phyloP scores from a whole-genome alignment of 225 moss, liverwort and hornwort species.

The Sphagnum contortum region DNA sequence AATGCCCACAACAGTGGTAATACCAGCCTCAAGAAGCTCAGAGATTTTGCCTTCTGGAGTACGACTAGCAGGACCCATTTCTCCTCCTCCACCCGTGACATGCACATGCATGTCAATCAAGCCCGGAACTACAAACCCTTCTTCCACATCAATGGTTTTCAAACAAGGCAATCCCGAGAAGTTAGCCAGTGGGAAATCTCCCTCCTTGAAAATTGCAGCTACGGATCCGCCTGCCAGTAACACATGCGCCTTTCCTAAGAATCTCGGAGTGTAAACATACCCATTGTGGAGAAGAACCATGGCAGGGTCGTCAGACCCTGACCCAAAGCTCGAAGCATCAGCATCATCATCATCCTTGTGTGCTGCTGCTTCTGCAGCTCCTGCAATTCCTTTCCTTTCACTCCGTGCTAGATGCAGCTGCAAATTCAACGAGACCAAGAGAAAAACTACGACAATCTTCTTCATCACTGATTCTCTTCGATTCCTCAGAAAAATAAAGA shows the following conservation, averaged over 20 bases:
- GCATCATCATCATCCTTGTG: no score
- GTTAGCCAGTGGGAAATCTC: slow-evolving; percentile 37
- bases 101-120: slow-evolving; percentile 85
- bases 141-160: slow-evolving; percentile 49
- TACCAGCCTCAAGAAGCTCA: slow-evolving; percentile 60
- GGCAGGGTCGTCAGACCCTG: background rate
- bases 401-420: no score
- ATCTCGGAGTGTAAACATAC: slow-evolving; percentile 44
- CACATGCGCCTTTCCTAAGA: slow-evolving; percentile 30
- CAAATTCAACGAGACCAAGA: no score
- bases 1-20: slow-evolving; percentile 74
- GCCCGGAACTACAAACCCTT: slow-evolving; percentile 60
- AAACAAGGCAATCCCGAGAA: slow-evolving; percentile 45
- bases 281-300: slow-evolving; percentile 74
- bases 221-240: slow-evolving; percentile 55
- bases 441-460: no score
- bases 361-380: no score
- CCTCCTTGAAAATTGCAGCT: slow-evolving; percentile 44
- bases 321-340: no score
- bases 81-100: slow-evolving; percentile 82
- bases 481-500: no score
- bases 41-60: slow-evolving; percentile 65
- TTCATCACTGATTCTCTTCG: no score
- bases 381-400: no score
- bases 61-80: slow-evolving; percentile 76